These are phyloP conservation scores for Halenospora varia DNA, from an alignment of 495 filamentous ascomycete species.

Conservation along the genomic window DNA sequence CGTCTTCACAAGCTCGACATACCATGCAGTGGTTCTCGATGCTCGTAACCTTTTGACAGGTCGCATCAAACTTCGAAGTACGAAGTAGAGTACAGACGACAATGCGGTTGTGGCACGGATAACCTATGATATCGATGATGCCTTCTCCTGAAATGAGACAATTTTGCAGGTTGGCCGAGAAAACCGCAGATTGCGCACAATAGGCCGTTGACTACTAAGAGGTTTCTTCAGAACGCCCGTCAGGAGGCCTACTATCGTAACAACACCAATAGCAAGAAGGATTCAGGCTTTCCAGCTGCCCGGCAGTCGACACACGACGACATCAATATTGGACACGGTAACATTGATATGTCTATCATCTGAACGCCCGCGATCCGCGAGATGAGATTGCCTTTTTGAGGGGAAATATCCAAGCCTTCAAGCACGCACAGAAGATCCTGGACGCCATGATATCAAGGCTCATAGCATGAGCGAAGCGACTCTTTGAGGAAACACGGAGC, in stretches of 20 bases:
- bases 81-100: not conserved
- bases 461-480: not conserved
- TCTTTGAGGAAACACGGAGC: too few relatives aligned
- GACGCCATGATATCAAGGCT: not conserved
- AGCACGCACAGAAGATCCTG: not conserved
- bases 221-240: not conserved
- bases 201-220: not conserved
- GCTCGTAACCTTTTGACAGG: constrained; percentile 2
- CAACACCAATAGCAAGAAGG: not conserved
- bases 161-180: not conserved
- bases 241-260: not conserved
- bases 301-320: not conserved
- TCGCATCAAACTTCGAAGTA: constrained; percentile 3
- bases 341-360: constrained; percentile 1
- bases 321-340: not conserved
- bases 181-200: too few relatives aligned
- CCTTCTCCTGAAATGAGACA: not conserved
- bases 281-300: not conserved
- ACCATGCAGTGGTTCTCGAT: not conserved
- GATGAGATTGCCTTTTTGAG: constrained; percentile 6
- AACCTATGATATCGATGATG: too few relatives aligned
- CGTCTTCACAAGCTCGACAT: not conserved
- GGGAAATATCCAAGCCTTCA: not conserved
- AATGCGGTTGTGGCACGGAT: not conserved
- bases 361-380: not conserved